Base-by-base conservation (phyloP, 1,284 basidiomycete species). In the Ceratorhiza oryzae-sativae region DNA sequence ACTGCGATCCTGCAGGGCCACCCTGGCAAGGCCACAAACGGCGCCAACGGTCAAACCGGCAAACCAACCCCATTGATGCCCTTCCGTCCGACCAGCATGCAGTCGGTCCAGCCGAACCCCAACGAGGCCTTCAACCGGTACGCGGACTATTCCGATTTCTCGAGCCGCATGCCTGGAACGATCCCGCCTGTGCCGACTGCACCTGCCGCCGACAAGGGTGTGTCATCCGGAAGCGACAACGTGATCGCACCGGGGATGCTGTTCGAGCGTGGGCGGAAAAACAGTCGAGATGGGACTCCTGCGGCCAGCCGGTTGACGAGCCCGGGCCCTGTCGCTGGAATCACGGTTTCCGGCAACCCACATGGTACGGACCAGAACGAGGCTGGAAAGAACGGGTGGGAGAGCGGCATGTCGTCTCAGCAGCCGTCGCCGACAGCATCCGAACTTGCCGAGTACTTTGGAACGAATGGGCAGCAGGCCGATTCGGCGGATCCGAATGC, bases 211-310 rank as follows among this genome's bases (percentile, higher is more conserved):
- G 15, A 77, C 77, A 2, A 59, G 15, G 34, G 25, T 34, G 79
- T 71, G 78, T 6, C 8, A 13, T 78, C 51, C 77, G 79, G 12
- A 25, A 79, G 81, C 36, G 81, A 80, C 73, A 81, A 80, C 61
- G 88, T 88, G 76, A 86, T 91, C 8, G 86, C 88, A 5, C 89
- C 90, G 25, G 88, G 88, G 0, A 81, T 91, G 63, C 81, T 92
- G 1, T 79, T 77, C 72, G 79, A 77, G 75, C 73, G 71, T 42
- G 55, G 71, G 5, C 70, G 70, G 2, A 62, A 79, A 77, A 75
- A 78, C 81, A 4, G 77, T 78, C 60, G 83, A 81, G 72, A 82
- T 83, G 0, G 81, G 78, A 51, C 72, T 9, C 71, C 74, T 3
- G 63, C 61, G 13, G 46, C 60, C 9, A 70, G 56, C 41, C 61